These are phyloP conservation scores for Diddensiella transvaalensis DNA, from an alignment of 805 yeast genomes.

Conservation along the genomic window DNA sequence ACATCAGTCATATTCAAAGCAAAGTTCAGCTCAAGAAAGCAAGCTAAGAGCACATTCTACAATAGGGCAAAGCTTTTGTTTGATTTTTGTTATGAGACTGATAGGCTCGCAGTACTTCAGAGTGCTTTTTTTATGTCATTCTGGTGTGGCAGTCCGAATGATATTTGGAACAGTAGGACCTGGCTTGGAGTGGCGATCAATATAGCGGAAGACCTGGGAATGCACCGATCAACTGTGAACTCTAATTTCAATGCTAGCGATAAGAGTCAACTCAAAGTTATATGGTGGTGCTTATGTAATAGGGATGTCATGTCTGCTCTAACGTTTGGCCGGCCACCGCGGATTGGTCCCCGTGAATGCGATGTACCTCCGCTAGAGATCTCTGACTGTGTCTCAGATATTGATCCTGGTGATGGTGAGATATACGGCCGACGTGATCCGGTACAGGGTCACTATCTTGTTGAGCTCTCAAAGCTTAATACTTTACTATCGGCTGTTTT, in stretches of 20 bases:
- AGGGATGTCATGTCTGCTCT: conserved; percentile 16
- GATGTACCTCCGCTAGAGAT: conserved; percentile 14
- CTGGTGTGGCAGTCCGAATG: conserved; percentile 11
- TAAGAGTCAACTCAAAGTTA: conserved; percentile 10
- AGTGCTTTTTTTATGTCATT: conserved; percentile 10
- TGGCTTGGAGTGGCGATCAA: conserved; percentile 13
- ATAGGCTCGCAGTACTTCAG: conserved; percentile 10
- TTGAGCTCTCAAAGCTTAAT: conserved; percentile 12
- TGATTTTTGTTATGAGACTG: conserved; percentile 5
- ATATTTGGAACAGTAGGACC: conserved; percentile 10
- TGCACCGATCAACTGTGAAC: conserved; percentile 13
- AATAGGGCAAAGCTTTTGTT: conserved; percentile 13
- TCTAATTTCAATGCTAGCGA: conserved; percentile 8
- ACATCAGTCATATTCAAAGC: conserved; percentile 7
- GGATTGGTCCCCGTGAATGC: conserved; percentile 10
- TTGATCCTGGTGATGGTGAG: conserved; percentile 4
- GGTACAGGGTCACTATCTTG: conserved; percentile 3
- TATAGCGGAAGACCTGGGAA: conserved; percentile 13
- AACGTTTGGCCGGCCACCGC: conserved; percentile 16
- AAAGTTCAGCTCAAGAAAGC: conserved; percentile 3
- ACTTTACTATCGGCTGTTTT: conserved; percentile 8
- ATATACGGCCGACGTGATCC: conserved; percentile 7
- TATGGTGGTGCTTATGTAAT: conserved; percentile 17
- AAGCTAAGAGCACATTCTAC: conserved; percentile 11
- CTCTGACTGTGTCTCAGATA: conserved; percentile 13